These are phyloP conservation scores for Colletotrichum paranaense DNA, from an alignment of 2,329 filamentous ascomycete genomes.

Conservation along the genomic window DNA sequence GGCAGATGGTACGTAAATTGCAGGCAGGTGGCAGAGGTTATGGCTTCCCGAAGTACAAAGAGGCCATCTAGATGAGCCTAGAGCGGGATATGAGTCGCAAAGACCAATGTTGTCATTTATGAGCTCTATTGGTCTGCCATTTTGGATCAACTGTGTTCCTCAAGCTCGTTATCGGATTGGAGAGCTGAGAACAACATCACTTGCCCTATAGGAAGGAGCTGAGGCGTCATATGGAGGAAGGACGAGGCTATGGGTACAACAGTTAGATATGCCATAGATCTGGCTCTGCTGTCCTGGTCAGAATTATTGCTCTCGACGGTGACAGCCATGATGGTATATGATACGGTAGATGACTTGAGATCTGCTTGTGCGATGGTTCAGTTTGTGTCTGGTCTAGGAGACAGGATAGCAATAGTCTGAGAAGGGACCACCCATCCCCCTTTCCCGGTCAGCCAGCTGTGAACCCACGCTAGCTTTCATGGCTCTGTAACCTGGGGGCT, in stretches of 20 bases:
- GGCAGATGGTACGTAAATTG: neutral
- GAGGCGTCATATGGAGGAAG: neutral
- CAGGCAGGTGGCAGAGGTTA: neutral
- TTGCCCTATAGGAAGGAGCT: neutral
- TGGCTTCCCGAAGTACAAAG: neutral
- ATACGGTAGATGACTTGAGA: neutral
- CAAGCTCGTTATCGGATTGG: neutral
- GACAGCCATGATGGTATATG: neutral
- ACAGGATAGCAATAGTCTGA: neutral
- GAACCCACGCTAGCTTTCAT: too few relatives aligned
- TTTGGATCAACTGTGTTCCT: neutral
- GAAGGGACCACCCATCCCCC: too few relatives aligned
- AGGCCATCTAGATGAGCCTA: neutral
- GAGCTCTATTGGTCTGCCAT: neutral
- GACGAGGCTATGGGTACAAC: neutral
- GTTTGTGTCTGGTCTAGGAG: neutral
- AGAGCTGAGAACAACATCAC: neutral
- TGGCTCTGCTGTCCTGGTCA: neutral
- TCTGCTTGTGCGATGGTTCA: neutral
- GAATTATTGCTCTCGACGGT: neutral
- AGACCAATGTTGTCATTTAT: neutral
- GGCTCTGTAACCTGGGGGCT: too few relatives aligned
- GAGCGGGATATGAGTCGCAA: neutral
- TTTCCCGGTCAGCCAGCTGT: too few relatives aligned
- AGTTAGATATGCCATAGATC: neutral